Conservation (phyloP, 495 filamentous ascomycete genomes). For the Alectoria sarmentosa region DNA sequence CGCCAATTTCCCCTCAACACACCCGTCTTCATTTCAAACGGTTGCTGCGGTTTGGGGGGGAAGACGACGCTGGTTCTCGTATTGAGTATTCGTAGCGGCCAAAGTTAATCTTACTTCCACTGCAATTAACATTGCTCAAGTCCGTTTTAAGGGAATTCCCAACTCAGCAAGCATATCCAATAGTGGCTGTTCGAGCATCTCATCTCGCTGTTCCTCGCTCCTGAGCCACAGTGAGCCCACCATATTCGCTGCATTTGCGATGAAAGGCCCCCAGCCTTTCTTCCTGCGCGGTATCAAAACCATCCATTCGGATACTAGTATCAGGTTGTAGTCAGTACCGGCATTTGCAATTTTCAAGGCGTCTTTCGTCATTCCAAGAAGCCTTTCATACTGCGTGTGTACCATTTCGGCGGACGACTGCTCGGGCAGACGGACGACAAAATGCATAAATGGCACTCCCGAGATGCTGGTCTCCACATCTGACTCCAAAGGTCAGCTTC, state of each 20-base stretch:
- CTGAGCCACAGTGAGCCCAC: slow-evolving; percentile 20
- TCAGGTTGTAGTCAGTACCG: slow-evolving; percentile 22
- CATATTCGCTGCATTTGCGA: slow-evolving; percentile 21
- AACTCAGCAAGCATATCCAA: slow-evolving; percentile 2
- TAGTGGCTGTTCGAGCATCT: not conserved
- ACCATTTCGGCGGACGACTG: not conserved
- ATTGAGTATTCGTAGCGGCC: not conserved
- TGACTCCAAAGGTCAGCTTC: not conserved
- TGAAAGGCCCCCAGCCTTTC: slow-evolving; percentile 13
- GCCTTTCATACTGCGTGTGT: slow-evolving; percentile 13
- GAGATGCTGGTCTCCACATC: slow-evolving; percentile 13
- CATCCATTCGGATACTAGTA: slow-evolving; percentile 23
- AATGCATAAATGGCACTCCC: slow-evolving; percentile 23
- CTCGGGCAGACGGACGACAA: slow-evolving; percentile 15
- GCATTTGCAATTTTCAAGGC: slow-evolving; percentile 17
- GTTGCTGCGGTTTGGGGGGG: not conserved
- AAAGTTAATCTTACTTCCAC: not conserved
- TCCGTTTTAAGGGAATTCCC: not conserved
- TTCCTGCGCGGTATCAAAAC: slow-evolving; percentile 20
- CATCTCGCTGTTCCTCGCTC: slow-evolving; percentile 11
- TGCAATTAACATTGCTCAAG: not conserved
- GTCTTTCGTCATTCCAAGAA: slow-evolving; percentile 15
- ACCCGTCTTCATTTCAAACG: not conserved
- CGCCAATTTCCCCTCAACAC: not conserved
- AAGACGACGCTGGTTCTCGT: not conserved